Base-by-base conservation (phyloP, 2,329 filamentous ascomycete genomes). In the Pseudovirgaria hyperparasitica region DNA sequence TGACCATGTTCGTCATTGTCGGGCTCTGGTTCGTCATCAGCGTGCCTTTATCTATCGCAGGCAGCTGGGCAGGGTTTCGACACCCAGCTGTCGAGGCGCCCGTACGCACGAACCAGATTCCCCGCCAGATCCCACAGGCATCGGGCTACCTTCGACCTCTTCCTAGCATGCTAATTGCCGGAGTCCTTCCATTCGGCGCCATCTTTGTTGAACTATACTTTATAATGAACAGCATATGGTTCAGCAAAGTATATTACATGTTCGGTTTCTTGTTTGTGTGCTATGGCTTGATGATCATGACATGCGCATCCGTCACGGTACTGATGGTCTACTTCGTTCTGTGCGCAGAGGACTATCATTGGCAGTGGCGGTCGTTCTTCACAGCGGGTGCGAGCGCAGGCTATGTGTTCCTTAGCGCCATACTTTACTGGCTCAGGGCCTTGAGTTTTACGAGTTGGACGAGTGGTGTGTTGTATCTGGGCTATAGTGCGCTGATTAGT, bases 201-300 rank as follows among this genome's bases (percentile, higher is more conserved):
- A 96, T 98, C 50, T 94, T 96, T 40, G 86, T 96, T 24, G 90
- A 98, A 60, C 74, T 98, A 3, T 96, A 93, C 67, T 96, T 96
- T 58, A 94, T 98, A 63, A 92, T 98, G 82, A 92, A 78, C 59
- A 92, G 82, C 15, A 87, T 98, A 50, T 98, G 90, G 90, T 93
- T 92, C 58, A 87, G 78, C 63, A 84, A 90, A 58, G 90, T 98
- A 40, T 98, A 98, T 67, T 98, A 98, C 69, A 98, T 98, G 90
- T 98, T 98, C 46, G 90, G 90, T 13, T 98, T 98, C 67, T 64
- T 98, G 19, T 98, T 98, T 66, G 70, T 98, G 30, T 94, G 86
- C 66, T 98, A 93, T 48, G 86, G 82, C 8, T 70, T 98, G 26
- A 94, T 98, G 85, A 84, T 96, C 42, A 80, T 93, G 43, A 96